Evolutionary conservation across 371 early-diverging fungal genomes (phyloP).

Genomic region (Zancudomyces culisetae): DNA sequence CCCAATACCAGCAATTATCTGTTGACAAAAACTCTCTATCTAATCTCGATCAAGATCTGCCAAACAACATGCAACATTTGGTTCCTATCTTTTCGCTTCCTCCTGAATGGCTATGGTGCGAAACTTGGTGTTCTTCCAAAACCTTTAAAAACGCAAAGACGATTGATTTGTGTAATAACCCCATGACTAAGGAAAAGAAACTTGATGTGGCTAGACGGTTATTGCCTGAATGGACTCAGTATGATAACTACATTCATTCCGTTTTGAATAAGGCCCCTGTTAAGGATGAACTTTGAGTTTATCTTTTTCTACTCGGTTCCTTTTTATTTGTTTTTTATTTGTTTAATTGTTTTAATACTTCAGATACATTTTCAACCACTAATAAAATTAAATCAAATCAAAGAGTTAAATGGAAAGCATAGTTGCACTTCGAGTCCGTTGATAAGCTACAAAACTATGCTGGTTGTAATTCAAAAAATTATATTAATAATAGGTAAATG

Average conservation of each 20-base stretch:
- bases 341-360: background rate
- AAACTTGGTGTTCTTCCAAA: constrained; percentile 90
- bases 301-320: background rate
- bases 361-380: too few relatives aligned
- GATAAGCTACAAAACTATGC: too few relatives aligned
- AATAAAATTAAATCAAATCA: too few relatives aligned
- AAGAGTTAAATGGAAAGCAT: too few relatives aligned
- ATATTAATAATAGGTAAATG: too few relatives aligned
- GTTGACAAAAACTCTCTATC: constrained; percentile 76
- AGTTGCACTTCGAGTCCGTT: too few relatives aligned
- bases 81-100: constrained; percentile 84
- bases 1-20: constrained; percentile 78
- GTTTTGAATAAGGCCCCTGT: background rate
- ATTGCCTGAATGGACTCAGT: constrained; percentile 79
- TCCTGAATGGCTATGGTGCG: constrained; percentile 93
- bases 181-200: constrained; percentile 90
- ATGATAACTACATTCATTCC: constrained; percentile 22
- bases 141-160: constrained; percentile 70
- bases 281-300: background rate
- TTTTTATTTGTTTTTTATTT: background rate
- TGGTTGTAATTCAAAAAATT: too few relatives aligned
- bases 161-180: constrained; percentile 95
- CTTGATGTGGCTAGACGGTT: constrained; percentile 76
- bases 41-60: constrained; percentile 91
- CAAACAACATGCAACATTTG: constrained; percentile 81